Conservation (phyloP, 176 grass and related monocot species). For the Phragmites australis region DNA sequence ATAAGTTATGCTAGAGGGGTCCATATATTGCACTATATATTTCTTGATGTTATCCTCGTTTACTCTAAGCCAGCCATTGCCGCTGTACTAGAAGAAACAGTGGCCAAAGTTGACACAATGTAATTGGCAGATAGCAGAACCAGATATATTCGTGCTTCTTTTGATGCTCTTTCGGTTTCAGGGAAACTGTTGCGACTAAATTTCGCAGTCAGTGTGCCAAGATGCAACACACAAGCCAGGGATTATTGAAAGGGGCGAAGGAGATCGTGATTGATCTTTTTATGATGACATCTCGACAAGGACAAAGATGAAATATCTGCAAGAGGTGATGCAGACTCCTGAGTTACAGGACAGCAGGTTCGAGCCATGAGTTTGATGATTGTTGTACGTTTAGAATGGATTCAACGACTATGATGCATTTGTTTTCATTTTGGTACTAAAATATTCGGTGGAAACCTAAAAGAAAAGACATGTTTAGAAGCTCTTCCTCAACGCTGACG, state of each 20-base stretch:
- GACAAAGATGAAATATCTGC: background rate
- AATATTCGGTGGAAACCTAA: too few relatives aligned
- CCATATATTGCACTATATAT: background rate
- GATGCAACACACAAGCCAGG: background rate
- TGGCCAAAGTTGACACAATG: background rate
- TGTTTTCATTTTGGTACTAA: too few relatives aligned
- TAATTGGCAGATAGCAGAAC: background rate
- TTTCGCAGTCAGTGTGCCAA: background rate
- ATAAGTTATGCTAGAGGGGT: background rate
- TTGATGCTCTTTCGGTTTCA: conserved; percentile 15
- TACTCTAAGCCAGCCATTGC: background rate
- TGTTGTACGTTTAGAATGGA: background rate
- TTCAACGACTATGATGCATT: too few relatives aligned
- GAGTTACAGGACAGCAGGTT: background rate
- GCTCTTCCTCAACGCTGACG: too few relatives aligned
- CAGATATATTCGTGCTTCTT: background rate
- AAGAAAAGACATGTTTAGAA: too few relatives aligned
- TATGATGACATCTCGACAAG: background rate
- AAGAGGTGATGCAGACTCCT: background rate
- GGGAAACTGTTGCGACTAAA: background rate
- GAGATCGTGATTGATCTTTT: background rate
- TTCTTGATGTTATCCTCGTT: background rate
- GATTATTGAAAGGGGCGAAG: background rate
- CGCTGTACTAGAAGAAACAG: background rate
- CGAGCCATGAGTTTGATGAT: background rate